Evolutionary conservation across 208 protist species (phyloP), one percentile per base, ranked within the genome.

Genomic region (Wallacemonas sp.): DNA sequence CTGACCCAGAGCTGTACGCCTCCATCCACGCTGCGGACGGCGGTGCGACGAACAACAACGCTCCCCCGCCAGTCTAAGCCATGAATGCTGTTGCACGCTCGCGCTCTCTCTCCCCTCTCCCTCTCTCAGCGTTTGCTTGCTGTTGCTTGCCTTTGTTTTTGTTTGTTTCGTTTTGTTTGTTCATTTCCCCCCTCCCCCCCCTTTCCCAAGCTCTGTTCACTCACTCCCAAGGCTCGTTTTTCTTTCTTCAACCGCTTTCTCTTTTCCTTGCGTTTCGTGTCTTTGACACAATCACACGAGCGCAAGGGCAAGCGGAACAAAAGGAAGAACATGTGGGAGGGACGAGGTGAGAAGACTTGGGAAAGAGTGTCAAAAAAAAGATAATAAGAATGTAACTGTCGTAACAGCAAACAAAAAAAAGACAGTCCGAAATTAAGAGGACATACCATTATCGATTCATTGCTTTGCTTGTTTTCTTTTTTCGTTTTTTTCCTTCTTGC

Each of bases 1-100:
- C 81, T 2, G 72, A 88, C 43, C 87, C 84, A 19, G 61, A 78
- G 43, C 68, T 95, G 46, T 95, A 95, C 75, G 74, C 63, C 19
- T 48, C 76, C 0, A 77, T 95, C 48, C 77, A 81, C 36, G 56
- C 52, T 23, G 68, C 76, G 2, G 87, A 95, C 46, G 71, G 65
- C 14, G 81, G 81, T 36, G 78, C 62, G 23, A 87, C 82, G 21
- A 71, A 80, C 66, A 94, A 90, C 70, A 80, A 83, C 38, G 80
- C 79, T 0, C 16, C 56, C 4, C 68, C 73, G 29, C 76, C 72
- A 4, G 57, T 63, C 27, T 63, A 49, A 48, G 2, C 6, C 19
- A 41, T 41, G 14, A 41, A 41, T 41, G 36, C 36, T 6, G 36
- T 41, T 6, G 36, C 14, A 17, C 9, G 6, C 36, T 17, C 36